Percentiles rank a stretch among this genome's conserved stretches.
Conservation (phyloP, 139 green algal genomes). For the Zygnema circumcarinatum region DNA sequence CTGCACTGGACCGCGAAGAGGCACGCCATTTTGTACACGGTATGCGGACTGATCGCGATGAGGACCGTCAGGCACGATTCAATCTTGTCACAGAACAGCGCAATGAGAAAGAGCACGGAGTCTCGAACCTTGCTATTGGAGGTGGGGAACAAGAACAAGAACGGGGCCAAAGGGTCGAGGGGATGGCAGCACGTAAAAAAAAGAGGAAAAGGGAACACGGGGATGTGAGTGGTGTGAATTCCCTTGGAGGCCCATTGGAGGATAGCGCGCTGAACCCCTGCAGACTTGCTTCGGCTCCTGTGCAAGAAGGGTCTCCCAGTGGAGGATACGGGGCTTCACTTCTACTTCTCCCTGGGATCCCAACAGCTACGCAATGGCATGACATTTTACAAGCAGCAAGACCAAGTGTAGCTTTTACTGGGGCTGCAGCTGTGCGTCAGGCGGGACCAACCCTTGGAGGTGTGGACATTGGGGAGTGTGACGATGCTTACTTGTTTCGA, state of each 20-base stretch:
- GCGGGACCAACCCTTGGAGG: background rate
- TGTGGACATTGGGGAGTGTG: conserved; percentile 32
- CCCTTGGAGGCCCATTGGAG: background rate
- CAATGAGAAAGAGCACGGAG: conserved; percentile 11
- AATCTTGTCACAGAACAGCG: conserved; percentile 18
- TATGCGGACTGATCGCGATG: background rate
- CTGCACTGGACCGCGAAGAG: background rate
- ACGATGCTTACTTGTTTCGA: conserved; percentile 6
- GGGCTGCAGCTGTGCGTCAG: background rate
- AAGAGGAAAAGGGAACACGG: background rate
- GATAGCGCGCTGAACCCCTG: background rate
- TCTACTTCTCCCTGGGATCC: background rate
- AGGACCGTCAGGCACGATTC: conserved; percentile 5
- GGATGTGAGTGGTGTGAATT: background rate
- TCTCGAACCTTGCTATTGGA: background rate
- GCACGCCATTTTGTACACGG: conserved; percentile 8
- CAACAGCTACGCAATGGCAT: conserved; percentile 14
- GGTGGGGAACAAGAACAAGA: background rate
- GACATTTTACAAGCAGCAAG: background rate
- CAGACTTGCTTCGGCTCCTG: background rate
- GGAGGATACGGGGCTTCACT: background rate
- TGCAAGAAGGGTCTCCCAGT: background rate
- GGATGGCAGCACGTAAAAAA: background rate
- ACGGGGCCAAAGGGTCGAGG: background rate
- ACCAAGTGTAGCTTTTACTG: conserved; percentile 3